Percentiles rank a stretch among this genome's conserved stretches.
Evolutionary conservation across 495 filamentous ascomycete genomes (phyloP).

Genomic region (Thermothielavioides terrestris): DNA sequence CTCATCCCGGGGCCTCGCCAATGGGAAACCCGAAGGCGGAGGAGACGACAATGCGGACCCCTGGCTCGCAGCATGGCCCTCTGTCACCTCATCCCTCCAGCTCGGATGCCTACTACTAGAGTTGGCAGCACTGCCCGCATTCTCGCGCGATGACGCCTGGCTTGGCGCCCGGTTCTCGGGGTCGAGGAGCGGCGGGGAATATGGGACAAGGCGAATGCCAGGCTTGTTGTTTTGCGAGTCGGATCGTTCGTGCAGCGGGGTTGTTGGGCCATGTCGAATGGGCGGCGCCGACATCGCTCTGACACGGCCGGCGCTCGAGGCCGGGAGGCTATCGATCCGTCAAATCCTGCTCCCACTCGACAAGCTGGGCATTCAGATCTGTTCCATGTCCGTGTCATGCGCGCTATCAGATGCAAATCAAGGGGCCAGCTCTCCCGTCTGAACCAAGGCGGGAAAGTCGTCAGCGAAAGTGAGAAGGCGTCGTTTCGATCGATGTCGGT

Average conservation of each 20-base stretch:
- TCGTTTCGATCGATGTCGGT: neutral
- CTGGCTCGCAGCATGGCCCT: constrained; percentile 10
- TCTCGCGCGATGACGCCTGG: constrained; percentile 24
- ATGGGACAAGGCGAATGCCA: constrained; percentile 46
- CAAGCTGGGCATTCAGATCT: constrained; percentile 22
- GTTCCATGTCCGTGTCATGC: constrained; percentile 29
- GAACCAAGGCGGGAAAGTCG: neutral
- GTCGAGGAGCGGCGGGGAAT: constrained; percentile 38
- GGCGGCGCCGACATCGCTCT: constrained; percentile 32
- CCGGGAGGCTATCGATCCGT: constrained; percentile 22
- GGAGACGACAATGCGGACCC: constrained; percentile 35
- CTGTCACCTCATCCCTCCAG: constrained; percentile 7
- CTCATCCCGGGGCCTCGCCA: constrained; percentile 31
- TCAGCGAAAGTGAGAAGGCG: neutral
- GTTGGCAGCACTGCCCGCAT: constrained; percentile 8
- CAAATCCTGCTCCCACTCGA: constrained; percentile 18
- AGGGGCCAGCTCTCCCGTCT: constrained; percentile 3
- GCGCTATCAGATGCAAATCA: constrained; percentile 2
- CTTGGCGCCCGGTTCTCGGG: constrained; percentile 26
- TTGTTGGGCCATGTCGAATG: constrained; percentile 25
- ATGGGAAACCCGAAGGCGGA: constrained; percentile 27
- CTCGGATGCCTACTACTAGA: constrained; percentile 13
- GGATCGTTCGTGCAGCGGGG: constrained; percentile 48
- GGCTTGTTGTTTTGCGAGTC: constrained; percentile 46
- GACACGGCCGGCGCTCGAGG: constrained; percentile 20